phyloP scores from a whole-genome alignment of 768 basidiomycete species.

The Pleurotus citrinopileatus region DNA sequence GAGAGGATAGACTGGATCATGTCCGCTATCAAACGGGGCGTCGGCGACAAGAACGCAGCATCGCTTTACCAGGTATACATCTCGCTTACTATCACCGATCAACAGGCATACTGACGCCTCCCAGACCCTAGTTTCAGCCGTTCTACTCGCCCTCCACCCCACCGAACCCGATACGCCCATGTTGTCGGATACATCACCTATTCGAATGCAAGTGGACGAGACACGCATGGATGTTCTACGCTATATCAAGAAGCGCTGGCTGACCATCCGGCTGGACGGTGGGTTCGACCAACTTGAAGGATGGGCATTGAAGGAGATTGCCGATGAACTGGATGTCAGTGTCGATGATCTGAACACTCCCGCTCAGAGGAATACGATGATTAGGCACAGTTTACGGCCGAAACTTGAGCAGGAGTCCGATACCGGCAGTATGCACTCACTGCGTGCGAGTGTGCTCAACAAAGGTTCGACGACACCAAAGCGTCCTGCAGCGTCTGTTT shows the following conservation, averaged over 20 bases:
- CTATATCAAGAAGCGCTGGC: conserved; percentile 81
- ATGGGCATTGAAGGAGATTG: conserved; percentile 89
- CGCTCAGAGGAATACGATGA: conserved; percentile 21
- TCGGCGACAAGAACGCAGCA: conserved; percentile 63
- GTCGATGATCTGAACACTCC: conserved; percentile 68
- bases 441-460: conserved; percentile 41
- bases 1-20: conserved; percentile 81
- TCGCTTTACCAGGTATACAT: conserved; percentile 69
- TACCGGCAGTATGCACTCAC: conserved; percentile 36
- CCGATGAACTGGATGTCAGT: conserved; percentile 76
- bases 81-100: background rate
- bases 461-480: conserved; percentile 24
- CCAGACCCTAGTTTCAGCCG: conserved; percentile 68
- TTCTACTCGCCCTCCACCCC: conserved; percentile 67
- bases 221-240: conserved; percentile 61
- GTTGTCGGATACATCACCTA: conserved; percentile 65
- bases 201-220: conserved; percentile 73
- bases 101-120: background rate
- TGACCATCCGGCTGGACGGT: conserved; percentile 66
- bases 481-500: conserved; percentile 13
- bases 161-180: conserved; percentile 57
- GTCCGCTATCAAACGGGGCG: conserved; percentile 57
- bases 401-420: conserved; percentile 39
- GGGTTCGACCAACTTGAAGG: conserved; percentile 82
- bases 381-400: conserved; percentile 17